Percentiles rank a stretch among this genome's conserved stretches.
These are phyloP conservation scores for Ophiostoma quercus DNA, from an alignment of 2,329 filamentous ascomycete genomes.

Conservation along the genomic window DNA sequence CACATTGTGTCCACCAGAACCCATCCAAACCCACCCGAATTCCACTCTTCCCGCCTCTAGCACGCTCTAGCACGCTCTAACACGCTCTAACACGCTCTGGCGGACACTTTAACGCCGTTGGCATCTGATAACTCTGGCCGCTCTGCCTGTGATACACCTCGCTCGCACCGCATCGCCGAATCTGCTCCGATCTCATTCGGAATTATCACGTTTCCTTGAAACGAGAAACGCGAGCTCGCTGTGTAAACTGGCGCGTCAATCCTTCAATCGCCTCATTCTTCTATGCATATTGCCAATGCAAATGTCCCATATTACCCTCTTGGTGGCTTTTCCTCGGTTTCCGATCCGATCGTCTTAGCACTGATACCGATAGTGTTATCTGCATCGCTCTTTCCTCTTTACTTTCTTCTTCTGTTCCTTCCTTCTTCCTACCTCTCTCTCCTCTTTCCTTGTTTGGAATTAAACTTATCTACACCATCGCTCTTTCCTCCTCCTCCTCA, in stretches of 20 bases:
- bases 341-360: background rate
- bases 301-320: background rate
- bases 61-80: background rate
- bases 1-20: background rate
- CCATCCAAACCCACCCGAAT: background rate
- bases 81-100: background rate
- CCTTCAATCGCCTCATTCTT: background rate
- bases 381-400: conserved; percentile 5
- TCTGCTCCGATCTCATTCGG: conserved; percentile 3
- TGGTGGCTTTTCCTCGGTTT: background rate
- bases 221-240: background rate
- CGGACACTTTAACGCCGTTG: background rate
- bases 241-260: background rate
- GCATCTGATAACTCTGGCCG: background rate
- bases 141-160: background rate
- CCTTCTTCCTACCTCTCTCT: background rate
- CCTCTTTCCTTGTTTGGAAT: background rate
- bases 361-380: conserved; percentile 8
- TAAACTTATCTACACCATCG: background rate
- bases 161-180: conserved; percentile 11
- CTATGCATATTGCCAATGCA: background rate
- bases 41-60: conserved; percentile 5
- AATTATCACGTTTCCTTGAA: background rate
- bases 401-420: background rate
- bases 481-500: background rate